Evolutionary conservation across 441 rosid genomes (phyloP), one percentile per base, ranked within the genome.

Genomic region (Adansonia gregorii): DNA sequence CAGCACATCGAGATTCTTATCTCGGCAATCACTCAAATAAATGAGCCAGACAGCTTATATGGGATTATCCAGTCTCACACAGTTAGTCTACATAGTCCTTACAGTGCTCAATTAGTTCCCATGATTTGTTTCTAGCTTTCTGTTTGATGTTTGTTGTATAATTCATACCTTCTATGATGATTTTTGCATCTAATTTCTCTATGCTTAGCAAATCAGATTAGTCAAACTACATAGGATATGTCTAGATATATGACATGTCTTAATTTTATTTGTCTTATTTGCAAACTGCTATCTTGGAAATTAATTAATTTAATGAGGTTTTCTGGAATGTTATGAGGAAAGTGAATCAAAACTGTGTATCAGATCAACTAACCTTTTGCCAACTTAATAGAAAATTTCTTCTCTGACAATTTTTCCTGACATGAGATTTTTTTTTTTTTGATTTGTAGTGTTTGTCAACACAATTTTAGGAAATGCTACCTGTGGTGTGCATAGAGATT

Each of bases 41-140:
- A 96, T 78, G 98, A 94, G 84, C 97, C 98, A 14, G 99, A 96
- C 88, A 92, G 97, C 89, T 86, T 96, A 82, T 93, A 96, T 87
- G 98, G 98, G 84, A 90, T 93, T 76, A 88, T 93, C 83, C 97
- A 93, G 86, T 91, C 97, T 52, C 93, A 93, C 83, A 91, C 93
- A 91, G 99, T 95, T 55, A 58, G 92, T 78, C 77, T 68, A 71
- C 63, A 46, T 72, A 31, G 51, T 59, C 70, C 17, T 67, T 72
- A 39, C 82, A 8, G 31, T 72, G 41, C 10, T 72, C 39, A 76
- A 56, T 63, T 64, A 71, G 41, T 64, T 77, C 63, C 73, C 65
- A 19, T 72, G 43, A 24, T 65, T 17, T 41, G n/a, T 5, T 73
- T 22, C 22, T 46, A 43, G 41, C 20, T 45, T 45, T 49, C 27